Evolutionary conservation across 768 basidiomycete genomes (phyloP).

Genomic region (Termitomyces sp.): DNA sequence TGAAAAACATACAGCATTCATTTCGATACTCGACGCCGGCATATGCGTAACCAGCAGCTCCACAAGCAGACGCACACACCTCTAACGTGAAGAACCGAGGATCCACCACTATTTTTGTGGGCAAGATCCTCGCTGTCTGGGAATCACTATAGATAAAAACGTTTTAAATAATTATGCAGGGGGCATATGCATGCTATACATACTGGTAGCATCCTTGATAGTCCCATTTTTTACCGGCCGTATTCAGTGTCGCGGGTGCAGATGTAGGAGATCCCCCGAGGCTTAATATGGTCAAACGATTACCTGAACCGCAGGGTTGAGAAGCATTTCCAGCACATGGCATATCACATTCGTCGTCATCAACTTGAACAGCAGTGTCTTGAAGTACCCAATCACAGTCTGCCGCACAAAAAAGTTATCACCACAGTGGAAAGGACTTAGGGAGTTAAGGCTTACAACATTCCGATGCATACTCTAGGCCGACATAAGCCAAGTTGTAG

Average conservation of each 20-base stretch:
- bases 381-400: conserved; percentile 12
- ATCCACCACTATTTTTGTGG: neutral
- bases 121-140: conserved; percentile 1
- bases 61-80: conserved; percentile 3
- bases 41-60: conserved; percentile 1
- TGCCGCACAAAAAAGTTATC: neutral
- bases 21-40: conserved; percentile 5
- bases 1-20: conserved; percentile 5
- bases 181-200: neutral
- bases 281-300: conserved; percentile 6
- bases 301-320: conserved; percentile 4
- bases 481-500: conserved; percentile 9
- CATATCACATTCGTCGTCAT: conserved; percentile 9
- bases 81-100: conserved; percentile 7
- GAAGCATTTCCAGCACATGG: conserved; percentile 9
- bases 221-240: neutral
- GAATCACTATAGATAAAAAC: neutral
- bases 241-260: conserved; percentile 1
- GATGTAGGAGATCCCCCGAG: conserved; percentile 2
- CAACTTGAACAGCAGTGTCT: conserved; percentile 7
- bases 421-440: neutral
- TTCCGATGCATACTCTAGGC: conserved; percentile 2
- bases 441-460: conserved; percentile 1
- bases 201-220: conserved; percentile 11
- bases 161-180: neutral